phyloP scores from a whole-genome alignment of 805 yeast genomes.

The Lipomyces chichibuensis region DNA sequence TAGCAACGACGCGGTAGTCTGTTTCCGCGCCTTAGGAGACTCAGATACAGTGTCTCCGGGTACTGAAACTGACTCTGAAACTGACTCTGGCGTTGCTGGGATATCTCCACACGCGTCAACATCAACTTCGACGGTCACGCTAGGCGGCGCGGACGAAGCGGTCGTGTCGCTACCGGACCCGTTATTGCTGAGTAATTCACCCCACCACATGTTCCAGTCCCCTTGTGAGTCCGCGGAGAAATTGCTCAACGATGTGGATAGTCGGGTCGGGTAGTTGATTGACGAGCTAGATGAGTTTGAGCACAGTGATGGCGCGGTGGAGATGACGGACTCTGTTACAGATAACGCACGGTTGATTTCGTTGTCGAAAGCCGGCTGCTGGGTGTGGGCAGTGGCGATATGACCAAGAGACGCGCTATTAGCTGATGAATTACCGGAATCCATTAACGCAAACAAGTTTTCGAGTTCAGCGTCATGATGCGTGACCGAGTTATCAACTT shows the following conservation, averaged over 20 bases:
- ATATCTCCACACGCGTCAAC: neutral
- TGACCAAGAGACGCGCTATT: neutral
- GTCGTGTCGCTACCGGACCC: constrained; percentile 16
- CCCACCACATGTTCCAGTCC: constrained; percentile 34
- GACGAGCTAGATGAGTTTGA: neutral
- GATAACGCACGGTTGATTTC: constrained; percentile 24
- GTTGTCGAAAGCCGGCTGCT: neutral
- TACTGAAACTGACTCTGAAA: neutral
- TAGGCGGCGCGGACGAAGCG: constrained; percentile 22
- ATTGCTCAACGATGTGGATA: neutral
- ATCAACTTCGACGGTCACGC: constrained; percentile 21
- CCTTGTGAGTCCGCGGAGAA: neutral
- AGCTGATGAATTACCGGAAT: constrained; percentile 2
- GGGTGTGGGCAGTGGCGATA: neutral
- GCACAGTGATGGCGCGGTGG: neutral
- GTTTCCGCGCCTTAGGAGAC: neutral
- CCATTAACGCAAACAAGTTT: constrained; percentile 33
- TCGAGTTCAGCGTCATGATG: constrained; percentile 30
- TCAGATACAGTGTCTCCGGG: neutral
- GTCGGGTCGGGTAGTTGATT: neutral
- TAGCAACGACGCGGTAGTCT: constrained; percentile 4
- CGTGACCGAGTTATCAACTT: neutral
- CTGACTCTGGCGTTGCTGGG: neutral
- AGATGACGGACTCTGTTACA: constrained; percentile 4
- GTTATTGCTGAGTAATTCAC: constrained; percentile 13